phyloP scores from a whole-genome alignment of 345 rosid species.

The Eucalyptus guilfoylei region DNA sequence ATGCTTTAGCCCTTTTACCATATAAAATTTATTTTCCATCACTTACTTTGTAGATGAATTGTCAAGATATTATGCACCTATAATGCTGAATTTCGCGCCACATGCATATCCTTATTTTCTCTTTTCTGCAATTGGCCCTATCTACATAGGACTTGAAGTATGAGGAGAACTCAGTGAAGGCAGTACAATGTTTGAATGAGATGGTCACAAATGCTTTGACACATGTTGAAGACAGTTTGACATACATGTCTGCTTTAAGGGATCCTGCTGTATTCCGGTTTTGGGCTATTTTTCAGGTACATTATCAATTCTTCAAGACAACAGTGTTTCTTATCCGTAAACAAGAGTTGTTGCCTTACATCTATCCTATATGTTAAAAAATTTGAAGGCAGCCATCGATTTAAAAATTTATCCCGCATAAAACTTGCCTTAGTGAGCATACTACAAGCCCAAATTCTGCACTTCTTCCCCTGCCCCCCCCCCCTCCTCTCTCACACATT shows the following conservation, averaged over 20 bases:
- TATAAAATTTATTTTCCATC: neutral
- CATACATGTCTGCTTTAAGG: constrained; percentile 47
- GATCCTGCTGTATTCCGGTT: constrained; percentile 70
- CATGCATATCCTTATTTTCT: neutral
- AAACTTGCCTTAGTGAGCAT: neutral
- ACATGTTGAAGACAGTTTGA: constrained; percentile 70
- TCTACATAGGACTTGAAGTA: constrained; percentile 58
- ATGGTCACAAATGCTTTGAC: constrained; percentile 78
- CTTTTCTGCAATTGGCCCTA: neutral
- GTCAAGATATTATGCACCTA: neutral
- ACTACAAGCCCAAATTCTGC: neutral
- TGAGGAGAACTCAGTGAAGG: constrained; percentile 35
- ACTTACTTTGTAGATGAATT: neutral
- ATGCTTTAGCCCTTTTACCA: neutral
- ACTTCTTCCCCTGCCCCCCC: neutral
- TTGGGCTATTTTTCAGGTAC: constrained; percentile 88
- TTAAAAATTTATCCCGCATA: neutral
- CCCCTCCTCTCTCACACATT: neutral
- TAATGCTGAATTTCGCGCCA: accelerated
- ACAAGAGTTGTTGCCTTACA: neutral
- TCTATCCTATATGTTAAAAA: neutral
- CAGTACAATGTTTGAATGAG: constrained; percentile 88
- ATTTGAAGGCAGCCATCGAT: neutral
- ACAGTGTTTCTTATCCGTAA: neutral
- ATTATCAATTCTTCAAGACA: neutral